phyloP scores from a whole-genome alignment of 2,329 filamentous ascomycete genomes.

The Hypoxylon sp. region DNA sequence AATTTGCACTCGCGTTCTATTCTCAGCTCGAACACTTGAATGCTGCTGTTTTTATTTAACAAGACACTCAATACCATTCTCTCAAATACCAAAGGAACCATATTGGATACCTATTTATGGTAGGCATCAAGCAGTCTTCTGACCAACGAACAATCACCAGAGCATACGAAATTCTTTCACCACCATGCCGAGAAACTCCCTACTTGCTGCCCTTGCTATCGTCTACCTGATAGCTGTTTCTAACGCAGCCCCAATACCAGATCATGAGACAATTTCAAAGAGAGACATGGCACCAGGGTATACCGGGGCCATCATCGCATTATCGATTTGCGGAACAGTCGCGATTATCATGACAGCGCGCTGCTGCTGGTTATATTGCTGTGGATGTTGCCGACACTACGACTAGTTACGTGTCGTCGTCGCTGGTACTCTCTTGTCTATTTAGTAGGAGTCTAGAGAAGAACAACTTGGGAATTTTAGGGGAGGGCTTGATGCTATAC shows the following conservation, averaged over 20 bases:
- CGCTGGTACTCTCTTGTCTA: background rate
- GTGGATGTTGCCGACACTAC: background rate
- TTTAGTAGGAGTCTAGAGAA: background rate
- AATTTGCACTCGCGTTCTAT: background rate
- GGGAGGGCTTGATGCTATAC: background rate
- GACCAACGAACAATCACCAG: background rate
- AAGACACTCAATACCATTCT: background rate
- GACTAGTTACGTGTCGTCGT: background rate
- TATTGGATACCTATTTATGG: no score
- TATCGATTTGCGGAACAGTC: background rate
- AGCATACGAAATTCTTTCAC: background rate
- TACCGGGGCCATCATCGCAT: background rate
- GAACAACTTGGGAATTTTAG: background rate
- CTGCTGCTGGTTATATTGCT: background rate
- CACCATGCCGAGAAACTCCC: background rate
- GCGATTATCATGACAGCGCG: background rate
- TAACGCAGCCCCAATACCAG: background rate
- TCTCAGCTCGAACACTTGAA: background rate
- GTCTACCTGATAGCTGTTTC: background rate
- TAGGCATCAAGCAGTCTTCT: background rate
- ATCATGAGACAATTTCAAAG: background rate
- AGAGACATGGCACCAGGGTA: background rate
- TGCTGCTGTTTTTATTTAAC: background rate
- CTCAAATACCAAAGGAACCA: background rate
- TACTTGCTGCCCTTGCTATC: background rate